Percentiles rank a stretch among this genome's conserved stretches.
phyloP scores from a whole-genome alignment of 2,329 filamentous ascomycete genomes.

The Venturia carpophila region DNA sequence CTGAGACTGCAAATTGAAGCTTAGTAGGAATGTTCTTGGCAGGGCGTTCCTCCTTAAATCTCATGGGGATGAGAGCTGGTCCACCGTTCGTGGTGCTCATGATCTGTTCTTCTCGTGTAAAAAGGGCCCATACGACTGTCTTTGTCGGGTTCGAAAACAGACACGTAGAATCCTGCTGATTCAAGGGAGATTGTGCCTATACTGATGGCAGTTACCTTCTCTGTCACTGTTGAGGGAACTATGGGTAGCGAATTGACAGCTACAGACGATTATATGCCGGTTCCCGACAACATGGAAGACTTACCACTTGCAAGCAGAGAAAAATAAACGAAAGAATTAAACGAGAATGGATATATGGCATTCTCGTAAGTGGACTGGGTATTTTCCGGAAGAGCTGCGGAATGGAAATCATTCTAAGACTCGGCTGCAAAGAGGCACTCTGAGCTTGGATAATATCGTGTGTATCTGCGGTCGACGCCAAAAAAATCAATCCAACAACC shows the following conservation, averaged over 20 bases:
- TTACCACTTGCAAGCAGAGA: background rate
- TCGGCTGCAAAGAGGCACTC: background rate
- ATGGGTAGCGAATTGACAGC: background rate
- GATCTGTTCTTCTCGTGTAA: slow-evolving; percentile 9
- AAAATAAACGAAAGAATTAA: background rate
- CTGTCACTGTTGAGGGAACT: background rate
- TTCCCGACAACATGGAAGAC: background rate
- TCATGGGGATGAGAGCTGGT: slow-evolving; percentile 15
- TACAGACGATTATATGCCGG: background rate
- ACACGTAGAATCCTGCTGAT: slow-evolving; percentile 2
- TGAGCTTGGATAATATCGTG: background rate
- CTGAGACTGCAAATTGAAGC: background rate
- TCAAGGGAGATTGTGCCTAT: background rate
- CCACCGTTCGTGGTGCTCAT: slow-evolving; percentile 9
- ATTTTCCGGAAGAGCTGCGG: background rate
- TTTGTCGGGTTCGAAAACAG: slow-evolving; percentile 7
- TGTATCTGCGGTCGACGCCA: background rate
- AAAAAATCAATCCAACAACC: too few species aligned
- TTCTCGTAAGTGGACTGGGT: background rate
- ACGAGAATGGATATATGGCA: background rate
- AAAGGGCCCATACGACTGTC: slow-evolving; percentile 1
- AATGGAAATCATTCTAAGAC: background rate
- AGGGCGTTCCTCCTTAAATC: slow-evolving; percentile 3
- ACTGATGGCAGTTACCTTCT: slow-evolving; percentile 11
- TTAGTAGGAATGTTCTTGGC: background rate